Percentiles rank a stretch among this genome's conserved stretches.
These are phyloP conservation scores for Venturia nashicola DNA, from an alignment of 2,329 filamentous ascomycete species.

Conservation along the genomic window DNA sequence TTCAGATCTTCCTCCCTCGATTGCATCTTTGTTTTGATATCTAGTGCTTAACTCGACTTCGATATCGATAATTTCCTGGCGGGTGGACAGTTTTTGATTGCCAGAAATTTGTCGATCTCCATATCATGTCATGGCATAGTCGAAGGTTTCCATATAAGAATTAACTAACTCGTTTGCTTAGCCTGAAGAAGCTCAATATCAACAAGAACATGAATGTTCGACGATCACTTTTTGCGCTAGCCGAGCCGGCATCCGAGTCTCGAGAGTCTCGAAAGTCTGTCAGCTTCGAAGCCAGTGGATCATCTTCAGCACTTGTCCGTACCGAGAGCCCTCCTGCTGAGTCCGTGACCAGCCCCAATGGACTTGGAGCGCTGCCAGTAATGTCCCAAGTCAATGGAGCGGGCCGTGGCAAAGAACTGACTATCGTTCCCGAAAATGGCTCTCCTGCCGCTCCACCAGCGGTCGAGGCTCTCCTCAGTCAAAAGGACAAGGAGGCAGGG, in stretches of 20 bases:
- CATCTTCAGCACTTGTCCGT: conserved; percentile 5
- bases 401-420: conserved; percentile 54
- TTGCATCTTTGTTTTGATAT: too few relatives aligned
- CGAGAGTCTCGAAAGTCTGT: conserved; percentile 69
- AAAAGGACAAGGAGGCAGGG: conserved; percentile 47
- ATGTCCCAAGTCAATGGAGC: conserved; percentile 22
- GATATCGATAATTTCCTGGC: too few relatives aligned
- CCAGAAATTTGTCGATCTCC: too few relatives aligned
- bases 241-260: conserved; percentile 34
- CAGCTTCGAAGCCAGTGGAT: conserved; percentile 53
- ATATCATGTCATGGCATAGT: too few relatives aligned
- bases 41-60: too few relatives aligned
- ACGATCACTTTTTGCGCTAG: conserved; percentile 45
- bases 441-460: conserved; percentile 17
- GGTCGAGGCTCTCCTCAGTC: not conserved
- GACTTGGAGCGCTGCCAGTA: conserved; percentile 8
- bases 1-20: too few relatives aligned
- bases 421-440: conserved; percentile 65
- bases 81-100: too few relatives aligned
- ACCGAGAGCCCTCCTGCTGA: conserved; percentile 2
- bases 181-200: conserved; percentile 84
- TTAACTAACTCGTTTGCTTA: conserved; percentile 19
- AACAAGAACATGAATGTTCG: conserved; percentile 68
- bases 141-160: too few relatives aligned
- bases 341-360: conserved; percentile 18